A percentile compares a stretch with the other conserved stretches of the same genome.
phyloP scores from a whole-genome alignment of 176 grass and related monocot genomes.

The Melocanna baccifera region DNA sequence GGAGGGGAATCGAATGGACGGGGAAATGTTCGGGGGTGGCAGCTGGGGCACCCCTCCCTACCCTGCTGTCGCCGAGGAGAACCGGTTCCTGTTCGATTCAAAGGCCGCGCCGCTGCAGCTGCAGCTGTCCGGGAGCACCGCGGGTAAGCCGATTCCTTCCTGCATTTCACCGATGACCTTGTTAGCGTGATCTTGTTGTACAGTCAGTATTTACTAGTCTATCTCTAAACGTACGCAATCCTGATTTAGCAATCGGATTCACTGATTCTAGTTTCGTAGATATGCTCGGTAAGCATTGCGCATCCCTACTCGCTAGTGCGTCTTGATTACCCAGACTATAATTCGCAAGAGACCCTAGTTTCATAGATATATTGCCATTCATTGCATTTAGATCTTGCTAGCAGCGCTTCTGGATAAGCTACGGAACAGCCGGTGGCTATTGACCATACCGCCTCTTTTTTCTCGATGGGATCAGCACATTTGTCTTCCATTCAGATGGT shows the following conservation, averaged over 20 bases:
- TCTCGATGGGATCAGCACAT: background rate
- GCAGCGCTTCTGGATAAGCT: background rate
- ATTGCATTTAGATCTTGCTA: background rate
- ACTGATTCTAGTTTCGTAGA: too few relatives aligned
- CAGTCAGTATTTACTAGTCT: background rate
- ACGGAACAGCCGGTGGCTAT: background rate
- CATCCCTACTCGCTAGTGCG: background rate
- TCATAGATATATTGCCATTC: background rate
- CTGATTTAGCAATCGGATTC: background rate
- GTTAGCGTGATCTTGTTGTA: background rate
- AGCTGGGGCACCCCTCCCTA: background rate
- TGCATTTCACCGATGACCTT: background rate
- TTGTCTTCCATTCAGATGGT: background rate
- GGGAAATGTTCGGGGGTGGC: slow-evolving; percentile 2
- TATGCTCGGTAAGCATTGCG: background rate
- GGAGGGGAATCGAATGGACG: slow-evolving; percentile 35
- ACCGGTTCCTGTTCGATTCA: slow-evolving; percentile 14
- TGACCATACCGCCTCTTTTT: background rate
- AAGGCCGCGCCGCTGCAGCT: slow-evolving; percentile 25
- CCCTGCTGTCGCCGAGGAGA: background rate
- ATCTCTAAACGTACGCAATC: background rate
- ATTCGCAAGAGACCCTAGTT: background rate
- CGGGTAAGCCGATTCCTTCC: background rate
- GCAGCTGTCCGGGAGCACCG: slow-evolving; percentile 26
- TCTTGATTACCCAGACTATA: background rate